Evolutionary conservation across 345 rosid genomes (phyloP), one percentile per base, ranked within the genome.

Genomic region (Populus simonii): DNA sequence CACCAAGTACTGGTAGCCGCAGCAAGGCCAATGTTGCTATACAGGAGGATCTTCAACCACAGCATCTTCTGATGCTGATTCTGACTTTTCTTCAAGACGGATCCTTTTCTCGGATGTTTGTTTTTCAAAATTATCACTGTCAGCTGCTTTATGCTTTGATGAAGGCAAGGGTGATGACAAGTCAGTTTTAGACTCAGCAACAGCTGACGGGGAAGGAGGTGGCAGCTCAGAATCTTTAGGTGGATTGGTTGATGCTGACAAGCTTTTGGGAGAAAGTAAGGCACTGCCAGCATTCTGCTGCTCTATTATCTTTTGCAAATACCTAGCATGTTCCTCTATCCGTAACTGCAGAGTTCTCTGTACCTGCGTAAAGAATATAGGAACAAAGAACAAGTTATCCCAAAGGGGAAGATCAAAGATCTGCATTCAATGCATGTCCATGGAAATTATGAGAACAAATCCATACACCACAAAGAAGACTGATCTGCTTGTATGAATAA

Each of bases 241-340:
- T 41, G 90, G 20, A 67, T 82, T 73, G 71, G 83, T 77, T 36
- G 77, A 78, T 10, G 84, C 74, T 61, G 89, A 79, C 80, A 83
- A 53, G 77, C 82, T 81, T 74, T 68, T 82, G 36, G 89, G 84
- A 73, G 86, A 78, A 66, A 88, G 72, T 33, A 88, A 72, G 67
- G 81, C 86, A 36, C 76, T 68, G 57, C 96, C 93, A 39, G 92
- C 85, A 87, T 85, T 89, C 87, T 88, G 89, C 71, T 94, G 97
- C 81, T 91, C 98, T 86, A 94, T 74, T 76, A 94, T 89, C 87
- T 87, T 90, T 76, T 90, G 92, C 85, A 94, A 87, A 85, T 92
- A 92, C 76, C 84, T 89, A 41, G 93, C 98, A 33, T 94, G 97
- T 79, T 92, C 93, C 85, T 94, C 98, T 68, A 94, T 94, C 66